Evolutionary conservation across 2,329 filamentous ascomycete species (phyloP).

Genomic region (Didymellaceae sp.): DNA sequence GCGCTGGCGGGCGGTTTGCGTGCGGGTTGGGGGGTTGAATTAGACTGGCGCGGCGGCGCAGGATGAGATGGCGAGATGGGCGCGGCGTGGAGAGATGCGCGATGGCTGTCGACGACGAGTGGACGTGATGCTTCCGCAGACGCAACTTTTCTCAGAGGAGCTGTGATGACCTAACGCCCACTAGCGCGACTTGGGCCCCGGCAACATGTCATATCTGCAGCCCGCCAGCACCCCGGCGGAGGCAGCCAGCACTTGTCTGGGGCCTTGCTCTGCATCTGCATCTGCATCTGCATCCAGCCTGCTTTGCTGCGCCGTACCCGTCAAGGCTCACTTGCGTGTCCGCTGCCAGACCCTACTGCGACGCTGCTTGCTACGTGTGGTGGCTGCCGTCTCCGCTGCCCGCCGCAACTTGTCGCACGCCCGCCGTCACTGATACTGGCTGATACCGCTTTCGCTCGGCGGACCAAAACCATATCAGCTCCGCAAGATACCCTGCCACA

Average conservation of each 20-base stretch:
- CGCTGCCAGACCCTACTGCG: slow-evolving; percentile 17
- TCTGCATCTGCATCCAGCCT: background rate
- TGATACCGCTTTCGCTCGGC: slow-evolving; percentile 32
- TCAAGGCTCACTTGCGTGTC: slow-evolving; percentile 1
- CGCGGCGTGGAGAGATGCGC: slow-evolving; percentile 22
- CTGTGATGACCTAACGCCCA: slow-evolving; percentile 36
- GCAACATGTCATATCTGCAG: slow-evolving; percentile 22
- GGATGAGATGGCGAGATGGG: slow-evolving; percentile 25
- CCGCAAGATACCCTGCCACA: slow-evolving; percentile 20
- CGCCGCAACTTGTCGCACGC: slow-evolving; percentile 23
- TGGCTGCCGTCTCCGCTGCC: slow-evolving; percentile 13
- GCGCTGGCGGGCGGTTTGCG: background rate
- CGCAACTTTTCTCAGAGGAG: slow-evolving; percentile 37
- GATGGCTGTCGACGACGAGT: slow-evolving; percentile 28
- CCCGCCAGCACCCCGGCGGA: background rate
- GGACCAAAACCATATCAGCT: slow-evolving; percentile 22
- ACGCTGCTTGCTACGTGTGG: slow-evolving; percentile 17
- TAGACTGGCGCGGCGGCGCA: slow-evolving; percentile 16
- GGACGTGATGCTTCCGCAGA: slow-evolving; percentile 20
- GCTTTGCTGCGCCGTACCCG: slow-evolving; percentile 6
- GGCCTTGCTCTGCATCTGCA: too few species aligned
- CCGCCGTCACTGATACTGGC: too few species aligned
- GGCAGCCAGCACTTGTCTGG: background rate
- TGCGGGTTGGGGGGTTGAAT: slow-evolving; percentile 11
- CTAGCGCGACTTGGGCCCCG: slow-evolving; percentile 18